Conservation (phyloP, 2,329 filamentous ascomycete genomes). For the Didymella keratinophila region DNA sequence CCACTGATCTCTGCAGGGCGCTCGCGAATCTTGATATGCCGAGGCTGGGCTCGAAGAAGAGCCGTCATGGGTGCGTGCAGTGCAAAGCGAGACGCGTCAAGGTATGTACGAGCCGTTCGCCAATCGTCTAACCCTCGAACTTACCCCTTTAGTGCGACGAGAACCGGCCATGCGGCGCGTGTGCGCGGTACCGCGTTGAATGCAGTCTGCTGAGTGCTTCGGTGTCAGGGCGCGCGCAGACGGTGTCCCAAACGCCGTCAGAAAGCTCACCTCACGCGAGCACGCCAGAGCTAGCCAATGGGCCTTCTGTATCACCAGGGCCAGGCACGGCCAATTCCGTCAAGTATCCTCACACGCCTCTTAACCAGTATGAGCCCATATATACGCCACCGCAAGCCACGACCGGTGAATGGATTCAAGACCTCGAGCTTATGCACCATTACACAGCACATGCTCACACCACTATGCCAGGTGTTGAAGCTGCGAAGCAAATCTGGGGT, state of each 20-base stretch:
- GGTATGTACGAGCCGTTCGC: conserved; percentile 27
- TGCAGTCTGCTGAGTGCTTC: conserved; percentile 36
- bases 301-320: conserved; percentile 15
- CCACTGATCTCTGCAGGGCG: conserved; percentile 3
- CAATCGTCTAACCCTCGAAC: not conserved
- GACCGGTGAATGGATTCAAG: conserved; percentile 32
- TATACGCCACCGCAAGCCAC: not conserved
- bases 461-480: conserved; percentile 33
- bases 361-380: conserved; percentile 1
- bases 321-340: not conserved
- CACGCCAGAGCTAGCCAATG: conserved; percentile 10
- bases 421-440: conserved; percentile 43
- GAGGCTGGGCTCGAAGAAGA: conserved; percentile 36
- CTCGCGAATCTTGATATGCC: conserved; percentile 24
- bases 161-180: conserved; percentile 39
- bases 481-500: conserved; percentile 44
- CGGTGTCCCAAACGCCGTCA: conserved; percentile 12
- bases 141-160: conserved; percentile 38
- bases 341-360: not conserved
- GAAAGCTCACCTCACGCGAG: conserved; percentile 4
- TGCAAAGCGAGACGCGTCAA: conserved; percentile 43
- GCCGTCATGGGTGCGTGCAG: conserved; percentile 36
- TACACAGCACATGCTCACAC: conserved; percentile 37
- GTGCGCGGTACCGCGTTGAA: conserved; percentile 37
- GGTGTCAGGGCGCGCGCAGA: conserved; percentile 2